Conservation (phyloP, 2,329 filamentous ascomycete species). For the Coniella lustricola region DNA sequence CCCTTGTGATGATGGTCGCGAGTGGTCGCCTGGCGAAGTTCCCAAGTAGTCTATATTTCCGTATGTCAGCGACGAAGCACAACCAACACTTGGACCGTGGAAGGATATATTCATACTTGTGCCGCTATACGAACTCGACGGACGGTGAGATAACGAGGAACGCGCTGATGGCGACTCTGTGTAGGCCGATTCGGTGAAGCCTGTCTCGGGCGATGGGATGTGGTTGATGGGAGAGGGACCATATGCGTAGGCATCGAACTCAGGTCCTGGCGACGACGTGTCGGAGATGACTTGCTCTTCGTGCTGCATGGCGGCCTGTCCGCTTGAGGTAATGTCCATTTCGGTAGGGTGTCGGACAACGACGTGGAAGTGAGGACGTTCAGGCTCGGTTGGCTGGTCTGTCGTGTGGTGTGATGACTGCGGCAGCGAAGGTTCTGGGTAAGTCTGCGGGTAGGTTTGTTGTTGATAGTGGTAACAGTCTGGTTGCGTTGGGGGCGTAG, state of each 20-base stretch:
- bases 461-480: background rate
- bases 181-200: conserved; percentile 28
- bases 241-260: conserved; percentile 24
- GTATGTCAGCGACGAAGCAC: background rate
- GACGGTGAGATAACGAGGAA: conserved; percentile 13
- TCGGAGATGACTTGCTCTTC: conserved; percentile 26
- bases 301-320: conserved; percentile 17
- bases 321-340: conserved; percentile 14
- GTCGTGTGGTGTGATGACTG: background rate
- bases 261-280: conserved; percentile 34
- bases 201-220: conserved; percentile 39
- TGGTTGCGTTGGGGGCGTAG: conserved; percentile 4
- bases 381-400: conserved; percentile 4
- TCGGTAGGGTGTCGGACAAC: conserved; percentile 15
- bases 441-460: conserved; percentile 2
- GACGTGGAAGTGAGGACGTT: conserved; percentile 14
- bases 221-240: conserved; percentile 34
- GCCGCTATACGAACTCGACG: conserved; percentile 9
- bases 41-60: conserved; percentile 8
- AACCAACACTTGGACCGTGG: background rate
- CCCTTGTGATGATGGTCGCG: conserved; percentile 11
- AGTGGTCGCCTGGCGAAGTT: conserved; percentile 9
- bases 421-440: background rate
- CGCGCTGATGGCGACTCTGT: conserved; percentile 16
- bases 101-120: conserved; percentile 7